Percentiles rank a stretch among this genome's conserved stretches.
These are phyloP conservation scores for Calycina marina DNA, from an alignment of 2,329 filamentous ascomycete genomes.

Conservation along the genomic window DNA sequence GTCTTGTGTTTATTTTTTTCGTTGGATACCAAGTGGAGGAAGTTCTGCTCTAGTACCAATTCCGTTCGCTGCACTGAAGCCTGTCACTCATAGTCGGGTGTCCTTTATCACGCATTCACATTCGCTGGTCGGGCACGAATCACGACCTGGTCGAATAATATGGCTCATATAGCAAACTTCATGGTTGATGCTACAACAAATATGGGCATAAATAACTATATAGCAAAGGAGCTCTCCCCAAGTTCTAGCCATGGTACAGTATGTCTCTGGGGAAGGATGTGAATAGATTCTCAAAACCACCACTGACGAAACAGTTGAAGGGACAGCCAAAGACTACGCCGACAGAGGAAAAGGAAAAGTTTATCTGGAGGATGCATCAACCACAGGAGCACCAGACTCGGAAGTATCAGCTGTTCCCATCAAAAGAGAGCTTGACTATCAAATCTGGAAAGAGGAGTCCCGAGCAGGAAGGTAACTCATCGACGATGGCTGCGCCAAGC, in stretches of 20 bases:
- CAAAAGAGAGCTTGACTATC: conserved; percentile 26
- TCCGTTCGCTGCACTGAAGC: too few relatives aligned
- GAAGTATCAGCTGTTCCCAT: conserved; percentile 49
- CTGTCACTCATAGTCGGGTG: too few relatives aligned
- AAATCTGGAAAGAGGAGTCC: conserved; percentile 29
- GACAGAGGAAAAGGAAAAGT: conserved; percentile 30
- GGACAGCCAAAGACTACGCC: conserved; percentile 6
- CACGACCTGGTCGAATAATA: conserved; percentile 18
- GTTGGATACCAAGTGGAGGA: too few relatives aligned
- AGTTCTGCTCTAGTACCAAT: too few relatives aligned
- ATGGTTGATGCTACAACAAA: conserved; percentile 27
- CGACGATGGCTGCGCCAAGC: conserved; percentile 25
- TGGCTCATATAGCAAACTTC: conserved; percentile 47
- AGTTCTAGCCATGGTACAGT: conserved; percentile 24
- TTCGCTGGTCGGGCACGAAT: neutral
- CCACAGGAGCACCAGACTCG: conserved; percentile 29
- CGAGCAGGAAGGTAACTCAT: conserved; percentile 28
- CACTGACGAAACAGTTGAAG: too few relatives aligned
- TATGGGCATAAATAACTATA: conserved; percentile 29
- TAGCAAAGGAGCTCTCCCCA: conserved; percentile 34
- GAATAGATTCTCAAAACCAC: too few relatives aligned
- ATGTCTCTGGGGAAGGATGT: too few relatives aligned
- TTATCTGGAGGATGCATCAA: conserved; percentile 44
- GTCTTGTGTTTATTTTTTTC: too few relatives aligned
- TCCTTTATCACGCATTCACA: neutral